Conservation (phyloP, 495 filamentous ascomycete genomes). For the Penicillium parvum region DNA sequence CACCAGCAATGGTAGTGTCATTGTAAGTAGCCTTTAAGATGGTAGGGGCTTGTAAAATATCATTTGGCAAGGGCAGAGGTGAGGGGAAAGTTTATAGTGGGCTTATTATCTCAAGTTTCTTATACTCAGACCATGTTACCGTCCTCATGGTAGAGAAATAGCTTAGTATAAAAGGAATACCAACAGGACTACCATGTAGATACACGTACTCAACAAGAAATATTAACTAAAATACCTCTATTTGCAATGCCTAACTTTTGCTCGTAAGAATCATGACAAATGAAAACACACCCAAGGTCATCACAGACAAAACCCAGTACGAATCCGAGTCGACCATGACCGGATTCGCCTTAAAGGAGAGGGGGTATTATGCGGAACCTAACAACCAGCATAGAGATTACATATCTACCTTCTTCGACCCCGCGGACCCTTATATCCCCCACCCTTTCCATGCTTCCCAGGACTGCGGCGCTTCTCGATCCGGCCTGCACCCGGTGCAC, state of each 20-base stretch:
- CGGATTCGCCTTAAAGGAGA: slow-evolving; percentile 16
- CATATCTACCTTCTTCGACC: not conserved
- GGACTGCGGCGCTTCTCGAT: slow-evolving; percentile 35
- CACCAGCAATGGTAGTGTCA: no score
- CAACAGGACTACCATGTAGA: no score
- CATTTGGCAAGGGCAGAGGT: no score
- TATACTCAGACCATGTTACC: no score
- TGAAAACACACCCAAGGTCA: slow-evolving; percentile 6
- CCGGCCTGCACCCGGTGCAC: slow-evolving; percentile 34
- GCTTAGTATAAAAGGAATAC: not conserved
- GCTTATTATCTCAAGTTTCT: no score
- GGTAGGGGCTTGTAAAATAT: no score
- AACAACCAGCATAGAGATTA: slow-evolving; percentile 3
- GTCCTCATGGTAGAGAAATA: no score
- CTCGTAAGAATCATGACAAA: slow-evolving; percentile 22
- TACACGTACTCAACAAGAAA: no score
- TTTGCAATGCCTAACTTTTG: slow-evolving; percentile 24
- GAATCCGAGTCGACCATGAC: slow-evolving; percentile 13
- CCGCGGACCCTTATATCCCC: slow-evolving; percentile 20
- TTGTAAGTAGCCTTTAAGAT: no score
- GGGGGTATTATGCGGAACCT: slow-evolving; percentile 20
- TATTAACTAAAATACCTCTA: slow-evolving; percentile 12
- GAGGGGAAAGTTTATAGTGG: no score
- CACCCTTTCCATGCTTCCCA: slow-evolving; percentile 1
- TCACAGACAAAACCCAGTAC: slow-evolving; percentile 3